phyloP scores from a whole-genome alignment of 768 basidiomycete species.

The Mycena kentingensis region DNA sequence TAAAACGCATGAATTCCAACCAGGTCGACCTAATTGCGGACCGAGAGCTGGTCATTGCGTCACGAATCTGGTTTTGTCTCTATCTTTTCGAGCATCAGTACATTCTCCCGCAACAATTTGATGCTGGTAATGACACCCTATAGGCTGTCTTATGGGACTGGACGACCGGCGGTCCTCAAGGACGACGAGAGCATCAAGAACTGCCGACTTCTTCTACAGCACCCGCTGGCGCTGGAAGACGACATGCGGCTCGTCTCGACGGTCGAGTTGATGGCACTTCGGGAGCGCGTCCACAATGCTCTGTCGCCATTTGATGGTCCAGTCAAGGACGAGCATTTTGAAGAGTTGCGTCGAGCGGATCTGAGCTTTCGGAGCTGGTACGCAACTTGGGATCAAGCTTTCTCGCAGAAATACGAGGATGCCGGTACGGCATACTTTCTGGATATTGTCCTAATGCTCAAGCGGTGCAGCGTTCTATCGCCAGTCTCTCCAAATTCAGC shows the following conservation, averaged over 20 bases:
- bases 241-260: conserved; percentile 95
- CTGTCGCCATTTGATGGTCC: conserved; percentile 79
- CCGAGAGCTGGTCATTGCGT: conserved; percentile 74
- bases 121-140: neutral
- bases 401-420: conserved; percentile 82
- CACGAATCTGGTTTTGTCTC: conserved; percentile 91
- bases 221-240: conserved; percentile 88
- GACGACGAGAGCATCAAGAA: conserved; percentile 90
- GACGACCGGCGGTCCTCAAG: conserved; percentile 87
- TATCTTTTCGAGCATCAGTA: conserved; percentile 95
- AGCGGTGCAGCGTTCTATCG: conserved; percentile 83
- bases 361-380: conserved; percentile 82
- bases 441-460: too few relatives aligned
- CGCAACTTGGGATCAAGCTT: conserved; percentile 73
- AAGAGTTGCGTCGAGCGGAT: conserved; percentile 72
- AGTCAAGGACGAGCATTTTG: conserved; percentile 71
- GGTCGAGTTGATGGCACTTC: conserved; percentile 87
- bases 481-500: conserved; percentile 85
- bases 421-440: conserved; percentile 70
- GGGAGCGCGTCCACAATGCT: conserved; percentile 83
- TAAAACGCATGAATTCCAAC: conserved; percentile 73
- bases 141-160: conserved; percentile 93
- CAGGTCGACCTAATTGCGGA: conserved; percentile 64
- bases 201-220: conserved; percentile 77
- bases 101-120: conserved; percentile 31